Conservation (phyloP, 805 yeast species). For the Ogataea pignaliae region DNA sequence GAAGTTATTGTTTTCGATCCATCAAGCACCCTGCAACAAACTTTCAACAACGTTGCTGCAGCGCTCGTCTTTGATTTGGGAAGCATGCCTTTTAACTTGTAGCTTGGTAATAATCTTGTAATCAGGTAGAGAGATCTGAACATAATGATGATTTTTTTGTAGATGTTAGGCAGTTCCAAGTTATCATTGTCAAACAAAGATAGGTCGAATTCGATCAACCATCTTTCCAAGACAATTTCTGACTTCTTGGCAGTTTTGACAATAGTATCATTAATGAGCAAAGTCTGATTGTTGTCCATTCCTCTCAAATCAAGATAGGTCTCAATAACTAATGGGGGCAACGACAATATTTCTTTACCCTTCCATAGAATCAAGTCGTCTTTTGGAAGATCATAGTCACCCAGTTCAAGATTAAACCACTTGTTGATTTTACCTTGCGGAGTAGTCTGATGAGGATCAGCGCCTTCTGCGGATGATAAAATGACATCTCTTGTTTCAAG, state of each 20-base stretch:
- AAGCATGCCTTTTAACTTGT: conserved; percentile 48
- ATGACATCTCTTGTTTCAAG: neutral
- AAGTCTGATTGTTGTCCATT: conserved; percentile 18
- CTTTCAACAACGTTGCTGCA: conserved; percentile 32
- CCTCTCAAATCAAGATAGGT: conserved; percentile 42
- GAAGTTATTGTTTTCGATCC: conserved; percentile 77
- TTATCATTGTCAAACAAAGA: conserved; percentile 32
- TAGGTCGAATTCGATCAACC: conserved; percentile 81
- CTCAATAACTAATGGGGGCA: conserved; percentile 85
- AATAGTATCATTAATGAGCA: conserved; percentile 34
- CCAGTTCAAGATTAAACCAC: conserved; percentile 60
- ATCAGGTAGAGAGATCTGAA: conserved; percentile 71
- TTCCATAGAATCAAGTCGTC: conserved; percentile 69
- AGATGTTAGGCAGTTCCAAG: conserved; percentile 61
- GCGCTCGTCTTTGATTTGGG: conserved; percentile 23
- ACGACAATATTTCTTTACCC: conserved; percentile 33
- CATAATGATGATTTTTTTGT: conserved; percentile 68
- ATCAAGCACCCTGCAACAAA: conserved; percentile 64
- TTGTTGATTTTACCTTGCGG: conserved; percentile 36
- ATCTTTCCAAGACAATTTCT: conserved; percentile 90
- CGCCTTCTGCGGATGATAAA: conserved; percentile 11
- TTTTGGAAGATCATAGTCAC: conserved; percentile 30
- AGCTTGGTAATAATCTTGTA: conserved; percentile 66
- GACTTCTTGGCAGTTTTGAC: conserved; percentile 59
- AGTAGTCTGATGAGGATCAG: conserved; percentile 3